Conservation (phyloP, 1,139 yeast genomes). For the Barnettozyma hawaiiensis region DNA sequence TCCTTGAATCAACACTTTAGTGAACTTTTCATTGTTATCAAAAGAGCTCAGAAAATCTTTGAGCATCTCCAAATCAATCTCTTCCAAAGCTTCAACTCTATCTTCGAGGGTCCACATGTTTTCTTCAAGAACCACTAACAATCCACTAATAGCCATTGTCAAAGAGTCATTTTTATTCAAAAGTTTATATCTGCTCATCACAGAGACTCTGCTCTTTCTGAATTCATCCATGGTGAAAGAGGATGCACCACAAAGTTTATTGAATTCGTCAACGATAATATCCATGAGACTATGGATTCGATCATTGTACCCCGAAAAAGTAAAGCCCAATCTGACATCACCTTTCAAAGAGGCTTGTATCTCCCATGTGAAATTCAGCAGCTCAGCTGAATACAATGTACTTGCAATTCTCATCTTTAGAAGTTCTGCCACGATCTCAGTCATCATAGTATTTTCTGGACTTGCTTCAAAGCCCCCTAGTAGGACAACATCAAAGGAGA, state of each 20-base stretch:
- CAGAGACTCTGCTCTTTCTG: constrained; percentile 38
- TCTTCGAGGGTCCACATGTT: constrained; percentile 46
- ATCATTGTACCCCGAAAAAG: constrained; percentile 42
- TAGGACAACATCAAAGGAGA: constrained; percentile 42
- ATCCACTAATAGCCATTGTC: constrained; percentile 40
- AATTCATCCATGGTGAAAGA: constrained; percentile 32
- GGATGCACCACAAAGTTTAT: constrained; percentile 6
- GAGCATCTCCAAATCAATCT: constrained; percentile 42
- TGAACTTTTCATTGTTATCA: constrained; percentile 28
- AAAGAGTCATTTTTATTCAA: constrained; percentile 38
- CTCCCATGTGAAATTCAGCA: constrained; percentile 50
- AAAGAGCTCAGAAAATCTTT: constrained; percentile 26
- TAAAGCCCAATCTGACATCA: constrained; percentile 43
- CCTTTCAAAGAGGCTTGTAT: constrained; percentile 46
- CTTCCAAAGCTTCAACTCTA: constrained; percentile 51
- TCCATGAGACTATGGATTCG: constrained; percentile 29
- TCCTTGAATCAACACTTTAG: constrained; percentile 47
- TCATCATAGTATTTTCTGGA: constrained; percentile 34
- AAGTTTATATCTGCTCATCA: constrained; percentile 39
- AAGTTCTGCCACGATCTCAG: constrained; percentile 47
- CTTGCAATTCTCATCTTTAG: constrained; percentile 37
- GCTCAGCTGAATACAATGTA: constrained; percentile 44
- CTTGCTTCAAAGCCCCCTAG: constrained; percentile 26
- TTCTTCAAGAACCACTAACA: constrained; percentile 48
- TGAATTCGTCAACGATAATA: constrained; percentile 25